Conservation (phyloP, 164 flowering plant genomes). For the Magnolia officinalis region DNA sequence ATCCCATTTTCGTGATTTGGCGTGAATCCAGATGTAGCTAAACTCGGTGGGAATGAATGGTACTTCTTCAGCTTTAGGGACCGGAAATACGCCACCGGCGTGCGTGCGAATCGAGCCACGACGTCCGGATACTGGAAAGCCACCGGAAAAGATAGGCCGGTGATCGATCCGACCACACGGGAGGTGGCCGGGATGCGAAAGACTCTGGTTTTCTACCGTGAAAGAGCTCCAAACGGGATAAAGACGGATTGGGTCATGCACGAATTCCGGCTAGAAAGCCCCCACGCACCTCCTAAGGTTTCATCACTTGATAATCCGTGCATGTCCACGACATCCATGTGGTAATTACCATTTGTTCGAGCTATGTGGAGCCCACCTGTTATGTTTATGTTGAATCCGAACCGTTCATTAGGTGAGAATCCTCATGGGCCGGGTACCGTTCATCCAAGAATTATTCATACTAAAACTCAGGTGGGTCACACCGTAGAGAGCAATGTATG, state of each 20-base stretch:
- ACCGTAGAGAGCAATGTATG: too few relatives aligned
- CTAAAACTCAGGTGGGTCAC: too few relatives aligned
- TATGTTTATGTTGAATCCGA: too few relatives aligned
- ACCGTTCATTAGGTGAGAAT: too few relatives aligned
- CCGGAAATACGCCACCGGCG: conserved; percentile 74
- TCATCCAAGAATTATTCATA: too few relatives aligned
- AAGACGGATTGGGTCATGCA: conserved; percentile 94
- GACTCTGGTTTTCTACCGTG: conserved; percentile 70
- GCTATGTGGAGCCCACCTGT: too few relatives aligned
- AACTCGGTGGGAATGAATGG: conserved; percentile 74
- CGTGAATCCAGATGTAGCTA: conserved; percentile 52
- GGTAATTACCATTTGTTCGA: too few relatives aligned
- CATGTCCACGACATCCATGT: too few relatives aligned
- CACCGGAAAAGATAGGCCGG: conserved; percentile 73
- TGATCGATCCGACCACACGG: conserved; percentile 40
- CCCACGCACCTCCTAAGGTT: conserved; percentile 68
- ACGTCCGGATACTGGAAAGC: conserved; percentile 81
- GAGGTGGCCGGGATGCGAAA: conserved; percentile 72
- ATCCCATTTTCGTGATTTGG: too few relatives aligned
- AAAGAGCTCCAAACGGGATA: conserved; percentile 75
- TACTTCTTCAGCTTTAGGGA: conserved; percentile 92
- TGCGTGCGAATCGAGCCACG: conserved; percentile 70
- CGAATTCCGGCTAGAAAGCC: conserved; percentile 75
- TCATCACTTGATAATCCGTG: neutral
- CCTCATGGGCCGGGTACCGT: too few relatives aligned